Percentiles rank a stretch among this genome's conserved stretches.
These are phyloP conservation scores for Boletus rubropictus DNA, from an alignment of 768 basidiomycete genomes.

Conservation along the genomic window DNA sequence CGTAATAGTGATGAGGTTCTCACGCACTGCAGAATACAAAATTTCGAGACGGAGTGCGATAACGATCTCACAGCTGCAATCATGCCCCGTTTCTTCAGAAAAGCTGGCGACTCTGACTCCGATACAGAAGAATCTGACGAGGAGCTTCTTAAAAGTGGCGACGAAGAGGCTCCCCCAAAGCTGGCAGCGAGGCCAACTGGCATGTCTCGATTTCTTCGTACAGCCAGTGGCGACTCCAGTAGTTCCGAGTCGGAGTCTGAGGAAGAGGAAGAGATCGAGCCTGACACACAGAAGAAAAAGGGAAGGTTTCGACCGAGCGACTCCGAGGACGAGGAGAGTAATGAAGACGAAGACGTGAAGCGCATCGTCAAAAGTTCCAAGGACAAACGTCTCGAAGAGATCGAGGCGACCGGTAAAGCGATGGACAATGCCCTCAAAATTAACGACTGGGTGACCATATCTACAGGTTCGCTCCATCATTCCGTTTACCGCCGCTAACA, in stretches of 20 bases:
- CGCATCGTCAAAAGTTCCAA: slow-evolving; percentile 76
- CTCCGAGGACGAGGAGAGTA: slow-evolving; percentile 47
- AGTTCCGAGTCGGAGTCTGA: slow-evolving; percentile 51
- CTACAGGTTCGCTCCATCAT: slow-evolving; percentile 55
- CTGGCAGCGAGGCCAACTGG: slow-evolving; percentile 25
- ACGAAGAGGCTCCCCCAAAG: slow-evolving; percentile 51
- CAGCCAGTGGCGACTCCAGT: slow-evolving; percentile 51
- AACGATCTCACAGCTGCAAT: slow-evolving; percentile 20
- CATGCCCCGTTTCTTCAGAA: slow-evolving; percentile 90
- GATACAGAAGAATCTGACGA: slow-evolving; percentile 71
- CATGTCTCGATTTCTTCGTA: slow-evolving; percentile 77
- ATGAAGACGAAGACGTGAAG: slow-evolving; percentile 68
- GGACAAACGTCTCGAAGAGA: slow-evolving; percentile 89
- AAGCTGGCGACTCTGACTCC: slow-evolving; percentile 76
- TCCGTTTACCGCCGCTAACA: not conserved
- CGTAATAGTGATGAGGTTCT: slow-evolving; percentile 14
- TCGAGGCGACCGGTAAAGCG: slow-evolving; percentile 84
- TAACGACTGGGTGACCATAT: slow-evolving; percentile 93
- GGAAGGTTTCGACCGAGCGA: slow-evolving; percentile 40
- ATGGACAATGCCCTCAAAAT: slow-evolving; percentile 96
- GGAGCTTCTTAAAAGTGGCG: slow-evolving; percentile 66
- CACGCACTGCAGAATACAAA: slow-evolving; percentile 11
- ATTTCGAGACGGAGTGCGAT: slow-evolving; percentile 18
- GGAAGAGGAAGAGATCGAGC: slow-evolving; percentile 52
- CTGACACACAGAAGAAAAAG: slow-evolving; percentile 37